Base-by-base conservation (phyloP, 345 rosid genomes). In the Corchorus olitorius region DNA sequence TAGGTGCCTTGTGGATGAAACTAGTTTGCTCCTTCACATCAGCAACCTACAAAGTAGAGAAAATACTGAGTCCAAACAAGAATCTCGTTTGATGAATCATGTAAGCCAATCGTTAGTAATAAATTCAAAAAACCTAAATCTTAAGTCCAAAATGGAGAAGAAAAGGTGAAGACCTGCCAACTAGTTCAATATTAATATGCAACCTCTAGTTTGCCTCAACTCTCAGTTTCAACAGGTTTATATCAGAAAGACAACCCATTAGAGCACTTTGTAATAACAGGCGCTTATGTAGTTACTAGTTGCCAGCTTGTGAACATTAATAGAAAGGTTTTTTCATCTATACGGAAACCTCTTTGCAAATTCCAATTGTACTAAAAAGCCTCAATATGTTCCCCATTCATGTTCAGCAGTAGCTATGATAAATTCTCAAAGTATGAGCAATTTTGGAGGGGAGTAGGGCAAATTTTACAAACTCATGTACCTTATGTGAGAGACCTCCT, bases 401-500 rank as follows among this genome's bases (percentile, higher is more conserved):
- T 39, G 43, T 39, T 39, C 43, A 39, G 77, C 43, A 46, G 41
- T 5, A 48, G 1, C 67, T 27, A 43, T 15, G 22, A 59, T 13
- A 41, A 73, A 22, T 27, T 7, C 70, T 71, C 67, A 33, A 52
- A 64, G 11, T 35, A 53, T n/a, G 46, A 54, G 34, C 34, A 35
- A 70, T 33, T 46, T 53, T n/a, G 12, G 34, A 19, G 33, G 33
- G 62, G 48, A 53, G 17, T n/a, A 70, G 0, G 12, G 48, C 16
- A 50, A 73, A 46, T 69, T 55, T 11, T 17, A 17, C 62, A 37
- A 54, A 34, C 12, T 70, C 65, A 11, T 11, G 11, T 80, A 94
- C 99, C 98, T 91, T 97, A 52, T 73, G 83, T 54, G 86, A 85
- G 77, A 85, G 86, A 81, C 98, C 98, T 68, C 97, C 93, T 74